Conservation (phyloP, 192 early-diverging fungal species). For the Coemansia sp. region DNA sequence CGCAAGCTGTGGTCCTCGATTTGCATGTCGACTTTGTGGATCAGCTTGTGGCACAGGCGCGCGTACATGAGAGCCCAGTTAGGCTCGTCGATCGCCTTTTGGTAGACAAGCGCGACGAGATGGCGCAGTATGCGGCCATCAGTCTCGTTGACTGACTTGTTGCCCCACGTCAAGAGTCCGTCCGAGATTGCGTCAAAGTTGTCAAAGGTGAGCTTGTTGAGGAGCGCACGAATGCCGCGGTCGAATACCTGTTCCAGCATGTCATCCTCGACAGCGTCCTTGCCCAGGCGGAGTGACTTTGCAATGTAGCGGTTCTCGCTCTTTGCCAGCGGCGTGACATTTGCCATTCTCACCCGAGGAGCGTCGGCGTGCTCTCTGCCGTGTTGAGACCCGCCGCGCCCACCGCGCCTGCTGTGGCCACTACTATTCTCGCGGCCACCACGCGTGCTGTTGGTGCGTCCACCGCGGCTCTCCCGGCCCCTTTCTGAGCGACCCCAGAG, state of each 20-base stretch:
- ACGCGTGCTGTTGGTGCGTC: conserved; percentile 59
- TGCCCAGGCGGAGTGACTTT: conserved; percentile 28
- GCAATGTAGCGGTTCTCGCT: conserved; percentile 83
- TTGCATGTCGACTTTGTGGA: conserved; percentile 62
- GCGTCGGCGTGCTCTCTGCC: conserved; percentile 19
- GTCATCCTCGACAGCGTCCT: conserved; percentile 54
- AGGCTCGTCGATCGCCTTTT: conserved; percentile 95
- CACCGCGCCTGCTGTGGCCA: conserved; percentile 15
- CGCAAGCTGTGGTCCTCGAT: conserved; percentile 56
- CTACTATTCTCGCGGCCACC: conserved; percentile 32
- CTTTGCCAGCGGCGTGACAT: conserved; percentile 79
- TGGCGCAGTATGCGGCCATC: conserved; percentile 75
- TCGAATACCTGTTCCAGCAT: conserved; percentile 64
- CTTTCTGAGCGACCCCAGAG: conserved; percentile 23
- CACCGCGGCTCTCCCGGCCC: conserved; percentile 54
- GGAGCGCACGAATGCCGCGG: conserved; percentile 81
- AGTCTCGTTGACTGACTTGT: conserved; percentile 66
- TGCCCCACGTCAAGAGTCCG: conserved; percentile 81
- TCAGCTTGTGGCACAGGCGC: conserved; percentile 78
- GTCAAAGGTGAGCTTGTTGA: conserved; percentile 98
- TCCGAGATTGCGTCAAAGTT: conserved; percentile 88
- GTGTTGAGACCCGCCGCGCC: conserved; percentile 53
- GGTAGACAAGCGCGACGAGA: conserved; percentile 86
- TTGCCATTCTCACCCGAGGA: conserved; percentile 38
- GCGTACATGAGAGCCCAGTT: conserved; percentile 91